Evolutionary conservation across 257 asterid genomes (phyloP), one percentile per base, ranked within the genome.

Genomic region (Parsonsia alboflavescens): DNA sequence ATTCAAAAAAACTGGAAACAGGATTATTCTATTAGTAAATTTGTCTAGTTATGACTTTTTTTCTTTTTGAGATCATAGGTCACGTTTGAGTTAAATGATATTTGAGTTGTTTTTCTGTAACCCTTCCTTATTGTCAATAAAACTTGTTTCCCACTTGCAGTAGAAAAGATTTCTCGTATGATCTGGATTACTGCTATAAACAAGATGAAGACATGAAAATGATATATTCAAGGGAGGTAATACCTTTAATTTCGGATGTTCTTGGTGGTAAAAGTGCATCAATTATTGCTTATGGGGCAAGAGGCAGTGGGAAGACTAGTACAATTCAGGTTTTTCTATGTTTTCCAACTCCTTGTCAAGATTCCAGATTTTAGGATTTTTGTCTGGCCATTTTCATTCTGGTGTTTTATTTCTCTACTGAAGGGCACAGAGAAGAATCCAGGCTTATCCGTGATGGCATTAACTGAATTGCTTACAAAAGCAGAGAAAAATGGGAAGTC

Each of bases 271-370:
- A 70, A 73, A 83, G 87, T 85, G 90, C 89, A 79, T 83, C 97
- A 0, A 57, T 91, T 56, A 73, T 94, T 82, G 98, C 95, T 15
- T 76, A 89, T 78, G 98, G 98, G 45, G 96, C 97, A 45, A 88
- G 85, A 77, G 93, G 96, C 76, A 91, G 97, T 82, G 97, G 97
- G 24, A 94, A 94, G 79, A 90, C 98, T 16, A 78, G 13, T 67
- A 84, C 85, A 24, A 81, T 88, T 66, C 93, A 88, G 95, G 97
- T 93, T 68, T 3, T 58, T 46, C 49, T 48, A 28, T 21, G 64
- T 59, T 16, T 65, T 69, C 67, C 39, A 49, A 24, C 54, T 33
- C 36, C 26, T 63, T 67, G 21, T 36, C 71, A 22, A n/a, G 39
- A 36, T 68, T 13, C 6, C 42, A 39, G 30, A 21, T 54, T 39